phyloP scores from a whole-genome alignment of 1,284 basidiomycete species.

The Boletus calvinii region DNA sequence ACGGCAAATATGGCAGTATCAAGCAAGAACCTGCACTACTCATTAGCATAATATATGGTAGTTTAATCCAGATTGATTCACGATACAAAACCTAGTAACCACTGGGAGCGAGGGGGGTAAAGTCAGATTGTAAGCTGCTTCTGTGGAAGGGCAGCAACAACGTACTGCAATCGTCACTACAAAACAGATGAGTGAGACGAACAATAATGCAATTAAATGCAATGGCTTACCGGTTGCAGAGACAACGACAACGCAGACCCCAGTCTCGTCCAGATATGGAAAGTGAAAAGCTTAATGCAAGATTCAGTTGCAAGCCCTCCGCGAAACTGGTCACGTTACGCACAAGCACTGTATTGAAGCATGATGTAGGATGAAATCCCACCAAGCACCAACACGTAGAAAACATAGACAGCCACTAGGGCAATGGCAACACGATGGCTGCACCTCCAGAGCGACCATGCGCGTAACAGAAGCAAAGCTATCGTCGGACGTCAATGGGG shows the following conservation, averaged over 20 bases:
- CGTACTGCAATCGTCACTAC: not conserved
- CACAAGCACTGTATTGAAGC: not conserved
- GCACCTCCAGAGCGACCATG: conserved; percentile 7
- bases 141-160: not conserved
- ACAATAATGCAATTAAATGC: not conserved
- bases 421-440: not conserved
- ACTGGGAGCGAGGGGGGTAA: not conserved
- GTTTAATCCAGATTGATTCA: not conserved
- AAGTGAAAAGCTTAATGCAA: not conserved
- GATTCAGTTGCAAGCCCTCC: not conserved
- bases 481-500: not conserved
- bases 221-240: not conserved
- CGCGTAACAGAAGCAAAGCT: conserved; percentile 7
- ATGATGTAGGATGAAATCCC: not conserved
- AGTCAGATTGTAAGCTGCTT: not conserved
- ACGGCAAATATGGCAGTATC: conserved; percentile 3
- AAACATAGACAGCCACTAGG: conserved; percentile 2
- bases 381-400: not conserved
- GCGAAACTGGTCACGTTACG: not conserved
- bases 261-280: not conserved
- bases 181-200: too few species aligned
- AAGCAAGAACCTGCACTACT: not conserved
- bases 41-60: not conserved
- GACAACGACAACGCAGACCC: conserved; percentile 1
- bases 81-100: conserved; percentile 1